phyloP scores from a whole-genome alignment of 495 filamentous ascomycete genomes.

The Penicillium argentinense region DNA sequence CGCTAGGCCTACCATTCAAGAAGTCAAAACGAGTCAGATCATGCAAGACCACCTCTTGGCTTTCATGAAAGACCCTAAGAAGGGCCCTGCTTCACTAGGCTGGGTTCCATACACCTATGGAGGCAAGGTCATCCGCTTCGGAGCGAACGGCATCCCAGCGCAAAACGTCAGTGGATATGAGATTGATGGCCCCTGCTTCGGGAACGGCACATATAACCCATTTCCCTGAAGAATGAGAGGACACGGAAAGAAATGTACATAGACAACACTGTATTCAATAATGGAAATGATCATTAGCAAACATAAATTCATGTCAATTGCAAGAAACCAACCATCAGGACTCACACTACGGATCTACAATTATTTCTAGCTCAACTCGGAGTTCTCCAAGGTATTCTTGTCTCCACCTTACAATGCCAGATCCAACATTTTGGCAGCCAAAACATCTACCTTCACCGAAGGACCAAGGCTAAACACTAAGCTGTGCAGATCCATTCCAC shows the following conservation, averaged over 20 bases:
- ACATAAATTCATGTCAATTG: too few relatives aligned
- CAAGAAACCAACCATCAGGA: too few relatives aligned
- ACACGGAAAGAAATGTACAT: too few relatives aligned
- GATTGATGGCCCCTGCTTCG: constrained; percentile 29
- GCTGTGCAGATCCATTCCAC: constrained; percentile 21
- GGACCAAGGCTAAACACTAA: constrained; percentile 21
- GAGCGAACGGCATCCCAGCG: constrained; percentile 24
- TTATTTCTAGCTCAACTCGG: too few relatives aligned
- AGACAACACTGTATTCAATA: too few relatives aligned
- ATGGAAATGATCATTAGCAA: too few relatives aligned
- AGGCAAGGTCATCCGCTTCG: constrained; percentile 29
- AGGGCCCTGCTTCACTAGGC: constrained; percentile 26
- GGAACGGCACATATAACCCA: constrained; percentile 7
- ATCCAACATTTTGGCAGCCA: constrained; percentile 42
- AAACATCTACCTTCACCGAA: constrained; percentile 31
- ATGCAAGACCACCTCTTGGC: constrained; percentile 47
- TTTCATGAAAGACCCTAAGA: constrained; percentile 41
- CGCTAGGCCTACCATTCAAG: constrained; percentile 22
- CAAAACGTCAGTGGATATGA: constrained; percentile 25
- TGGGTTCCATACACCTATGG: constrained; percentile 28
- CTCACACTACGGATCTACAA: too few relatives aligned
- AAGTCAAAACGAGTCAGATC: constrained; percentile 33
- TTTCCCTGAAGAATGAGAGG: background rate
- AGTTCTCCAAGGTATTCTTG: constrained; percentile 32
- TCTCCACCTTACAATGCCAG: constrained; percentile 34